Base-by-base conservation (phyloP, 2,329 filamentous ascomycete species). In the Lachnum nothofagi region DNA sequence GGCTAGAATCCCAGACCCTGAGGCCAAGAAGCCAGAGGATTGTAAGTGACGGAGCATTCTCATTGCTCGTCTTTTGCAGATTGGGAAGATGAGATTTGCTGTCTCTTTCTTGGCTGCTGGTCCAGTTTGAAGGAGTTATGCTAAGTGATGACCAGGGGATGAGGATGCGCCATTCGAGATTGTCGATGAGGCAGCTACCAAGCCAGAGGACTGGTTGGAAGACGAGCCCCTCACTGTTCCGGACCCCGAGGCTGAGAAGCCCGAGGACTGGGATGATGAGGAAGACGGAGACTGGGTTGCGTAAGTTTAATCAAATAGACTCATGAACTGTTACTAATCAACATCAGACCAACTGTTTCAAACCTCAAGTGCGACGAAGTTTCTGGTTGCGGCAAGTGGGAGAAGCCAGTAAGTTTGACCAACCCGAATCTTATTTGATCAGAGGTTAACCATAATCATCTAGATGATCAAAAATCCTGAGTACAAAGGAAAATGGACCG, bases 401-500 rank as follows among this genome's bases (percentile, higher is more conserved):
- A 84, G 63, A 82, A 87, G 74, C 93, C 93, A 20, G 50, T 43
- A 38, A 43, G 39, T 43, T 23, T 14, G 17, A 20, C 16, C n/a
- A 17, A 23, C 23, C 9, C 24, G n/a, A 31, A 85, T 73, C 91
- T 24, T 19, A 34, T 24, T 24, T 20, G 17, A 8, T 20, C 17
- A 12, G 20, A 25, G 25, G 22, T 16, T 34, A 25, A 46, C 17
- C 27, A 19, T 39, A 7, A 29, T n/a, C 9, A 14, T 12, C 6
- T 41, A 91, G 57, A 82, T 88, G 81, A 95, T 83, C 76, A 87
- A 85, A 77, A 97, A 96, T 83, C 88, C 89, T 57, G 86, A 79
- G 57, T 97, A 95, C 84, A 97, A 97, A 88, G 93, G 93, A 83
- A 95, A 95, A 79, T 98, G 93, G 93, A 82, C 81, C 60, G 87